These are phyloP conservation scores for Cystofilobasidium capitatum DNA, from an alignment of 768 basidiomycete genomes.

Conservation along the genomic window DNA sequence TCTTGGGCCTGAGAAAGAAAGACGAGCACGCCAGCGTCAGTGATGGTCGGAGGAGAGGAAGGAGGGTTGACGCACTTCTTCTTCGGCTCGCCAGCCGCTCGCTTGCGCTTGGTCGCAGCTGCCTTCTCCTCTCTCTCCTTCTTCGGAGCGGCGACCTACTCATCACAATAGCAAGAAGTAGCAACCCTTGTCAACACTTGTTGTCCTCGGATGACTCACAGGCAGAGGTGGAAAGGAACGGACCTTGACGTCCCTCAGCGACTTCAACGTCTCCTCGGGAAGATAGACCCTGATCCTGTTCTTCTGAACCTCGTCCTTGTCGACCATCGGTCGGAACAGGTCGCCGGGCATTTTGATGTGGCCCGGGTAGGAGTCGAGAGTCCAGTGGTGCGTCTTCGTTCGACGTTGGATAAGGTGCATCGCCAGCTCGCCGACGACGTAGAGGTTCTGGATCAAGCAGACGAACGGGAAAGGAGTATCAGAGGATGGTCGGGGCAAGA, in stretches of 20 bases:
- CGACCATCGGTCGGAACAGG: constrained; percentile 64
- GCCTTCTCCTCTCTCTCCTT: constrained; percentile 3
- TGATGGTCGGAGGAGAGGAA: not conserved
- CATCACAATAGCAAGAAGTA: not conserved
- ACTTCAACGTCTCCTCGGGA: constrained; percentile 28
- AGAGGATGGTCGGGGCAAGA: not conserved
- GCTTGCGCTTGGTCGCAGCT: constrained; percentile 12
- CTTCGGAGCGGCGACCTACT: constrained; percentile 6
- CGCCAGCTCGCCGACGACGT: constrained; percentile 75
- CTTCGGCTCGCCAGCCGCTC: constrained; percentile 9
- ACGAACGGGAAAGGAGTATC: not conserved
- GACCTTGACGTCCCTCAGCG: constrained; percentile 15
- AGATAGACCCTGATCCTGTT: constrained; percentile 28
- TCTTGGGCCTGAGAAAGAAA: constrained; percentile 2
- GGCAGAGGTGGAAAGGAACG: not conserved
- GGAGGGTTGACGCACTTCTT: constrained; percentile 26
- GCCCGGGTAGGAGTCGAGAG: constrained; percentile 66
- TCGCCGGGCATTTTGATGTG: constrained; percentile 70
- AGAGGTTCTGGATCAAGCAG: constrained; percentile 57
- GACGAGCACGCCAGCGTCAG: not conserved
- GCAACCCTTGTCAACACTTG: not conserved
- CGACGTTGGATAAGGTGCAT: constrained; percentile 71
- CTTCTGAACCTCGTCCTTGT: constrained; percentile 47
- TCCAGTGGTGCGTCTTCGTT: constrained; percentile 60
- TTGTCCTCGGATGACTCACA: not conserved